These are phyloP conservation scores for Linum usitatissimum DNA, from an alignment of 345 rosid genomes.

Conservation along the genomic window DNA sequence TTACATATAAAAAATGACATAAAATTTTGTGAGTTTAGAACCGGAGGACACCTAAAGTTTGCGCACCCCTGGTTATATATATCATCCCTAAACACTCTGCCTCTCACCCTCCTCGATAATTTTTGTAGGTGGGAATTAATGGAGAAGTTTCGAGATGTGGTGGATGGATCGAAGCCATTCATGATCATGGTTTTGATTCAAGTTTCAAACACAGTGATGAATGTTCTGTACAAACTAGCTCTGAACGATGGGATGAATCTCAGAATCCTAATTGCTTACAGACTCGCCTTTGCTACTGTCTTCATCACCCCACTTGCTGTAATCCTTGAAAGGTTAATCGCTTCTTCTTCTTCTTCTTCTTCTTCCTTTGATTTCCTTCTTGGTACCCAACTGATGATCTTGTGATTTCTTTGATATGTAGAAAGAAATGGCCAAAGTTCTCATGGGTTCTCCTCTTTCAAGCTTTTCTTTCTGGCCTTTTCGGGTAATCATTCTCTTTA, in stretches of 20 bases:
- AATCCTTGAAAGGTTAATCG: slow-evolving; percentile 30
- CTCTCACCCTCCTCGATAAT: too few species aligned
- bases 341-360: not conserved
- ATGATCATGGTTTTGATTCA: slow-evolving; percentile 30
- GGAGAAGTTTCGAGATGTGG: too few species aligned
- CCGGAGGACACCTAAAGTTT: too few species aligned
- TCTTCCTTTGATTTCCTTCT: too few species aligned
- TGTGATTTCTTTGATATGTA: not conserved
- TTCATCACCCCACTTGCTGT: slow-evolving; percentile 26
- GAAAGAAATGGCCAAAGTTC: slow-evolving; percentile 8
- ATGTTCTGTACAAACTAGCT: slow-evolving; percentile 28
- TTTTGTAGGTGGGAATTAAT: too few species aligned
- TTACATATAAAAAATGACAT: too few species aligned
- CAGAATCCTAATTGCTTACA: slow-evolving; percentile 28
- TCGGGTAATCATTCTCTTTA: slow-evolving; percentile 3
- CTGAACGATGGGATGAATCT: slow-evolving; percentile 27
- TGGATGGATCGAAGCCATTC: slow-evolving; percentile 11
- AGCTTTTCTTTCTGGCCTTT: slow-evolving; percentile 6
- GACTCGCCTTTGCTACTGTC: slow-evolving; percentile 26
- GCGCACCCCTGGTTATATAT: too few species aligned
- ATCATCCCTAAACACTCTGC: too few species aligned
- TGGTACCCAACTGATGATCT: not conserved
- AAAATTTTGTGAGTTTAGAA: too few species aligned
- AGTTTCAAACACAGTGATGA: slow-evolving; percentile 20
- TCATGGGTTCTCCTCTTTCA: slow-evolving; percentile 6